Evolutionary conservation across 2,329 filamentous ascomycete species (phyloP), one percentile per base, ranked within the genome.

Genomic region (Fusarium sp.): DNA sequence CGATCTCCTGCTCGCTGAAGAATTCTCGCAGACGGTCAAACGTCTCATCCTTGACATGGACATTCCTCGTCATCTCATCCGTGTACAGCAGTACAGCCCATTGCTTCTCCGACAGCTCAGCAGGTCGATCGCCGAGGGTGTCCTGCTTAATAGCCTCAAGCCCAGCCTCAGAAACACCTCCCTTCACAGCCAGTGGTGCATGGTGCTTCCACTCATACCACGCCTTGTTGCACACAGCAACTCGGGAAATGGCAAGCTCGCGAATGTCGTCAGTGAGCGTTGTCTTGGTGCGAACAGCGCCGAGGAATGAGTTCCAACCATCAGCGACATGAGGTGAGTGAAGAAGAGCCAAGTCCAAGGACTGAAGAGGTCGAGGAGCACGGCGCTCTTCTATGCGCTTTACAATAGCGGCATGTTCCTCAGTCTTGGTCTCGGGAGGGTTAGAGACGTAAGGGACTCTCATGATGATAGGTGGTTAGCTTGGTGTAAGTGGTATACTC

Each of bases 151-250:
- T 79, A 7, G 81, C 72, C 59, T 82, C 81, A 73, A 91, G 80
- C 10, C 82, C 85, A 18, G 81, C 83, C 32, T 84, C 80, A 20
- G 82, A 80, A 8, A 93, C 85, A 8, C 90, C 90, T 0, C 86
- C 90, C 22, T 82, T 81, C 11, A 84, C 82, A 7, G 87, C 86
- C 16, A 95, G 84, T 2, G 93, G 93, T 18, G 90, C 90, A 77
- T 97, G 94, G 58, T 93, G 88, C 38, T 83, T 87, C 93, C 92
- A 97, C 79, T 97, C 94, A 80, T 94, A 97, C 89, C 91, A 93
- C 3, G 94, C 94, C 20, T 86, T 81, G 80, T 97, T 97, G 74
- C 93, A 87, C 18, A 91, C 90, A 15, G 94, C 94, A 16, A 97
- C 92, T 51, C 93, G 88, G 75, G 89, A 93, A 73, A 97, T 95